phyloP scores from a whole-genome alignment of 2,329 filamentous ascomycete species.

The Trichoderma sp. region DNA sequence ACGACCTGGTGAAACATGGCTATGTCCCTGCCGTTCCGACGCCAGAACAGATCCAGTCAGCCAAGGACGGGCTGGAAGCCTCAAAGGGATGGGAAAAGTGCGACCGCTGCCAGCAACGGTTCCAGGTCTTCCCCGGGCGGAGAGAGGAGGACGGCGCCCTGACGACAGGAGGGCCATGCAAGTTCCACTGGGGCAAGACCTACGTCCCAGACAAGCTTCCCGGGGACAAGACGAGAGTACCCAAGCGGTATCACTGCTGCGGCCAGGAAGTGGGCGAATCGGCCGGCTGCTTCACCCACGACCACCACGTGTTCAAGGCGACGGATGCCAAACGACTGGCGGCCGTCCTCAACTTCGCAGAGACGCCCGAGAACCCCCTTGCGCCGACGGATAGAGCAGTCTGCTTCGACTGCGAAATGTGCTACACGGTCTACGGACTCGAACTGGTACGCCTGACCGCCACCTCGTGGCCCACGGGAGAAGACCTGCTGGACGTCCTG shows the following conservation, averaged over 20 bases:
- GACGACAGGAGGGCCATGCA: constrained; percentile 75
- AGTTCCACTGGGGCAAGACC: constrained; percentile 75
- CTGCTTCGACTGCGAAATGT: constrained; percentile 97
- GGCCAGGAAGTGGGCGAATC: constrained; percentile 71
- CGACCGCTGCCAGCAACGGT: constrained; percentile 81
- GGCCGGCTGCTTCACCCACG: constrained; percentile 69
- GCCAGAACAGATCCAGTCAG: constrained; percentile 65
- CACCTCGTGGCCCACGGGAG: constrained; percentile 79
- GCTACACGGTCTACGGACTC: constrained; percentile 84
- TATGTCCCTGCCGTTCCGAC: constrained; percentile 74
- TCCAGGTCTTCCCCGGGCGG: constrained; percentile 89
- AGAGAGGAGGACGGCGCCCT: constrained; percentile 75
- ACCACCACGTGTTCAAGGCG: constrained; percentile 86
- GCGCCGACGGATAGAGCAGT: constrained; percentile 63
- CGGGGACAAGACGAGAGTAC: constrained; percentile 58
- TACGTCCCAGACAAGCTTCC: constrained; percentile 60
- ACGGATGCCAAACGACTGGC: constrained; percentile 76
- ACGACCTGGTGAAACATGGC: constrained; percentile 66
- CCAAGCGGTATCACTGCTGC: constrained; percentile 77
- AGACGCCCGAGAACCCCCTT: constrained; percentile 69
- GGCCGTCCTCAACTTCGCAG: constrained; percentile 73
- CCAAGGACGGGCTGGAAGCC: constrained; percentile 64
- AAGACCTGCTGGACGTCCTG: constrained; percentile 77
- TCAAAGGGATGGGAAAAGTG: constrained; percentile 83
- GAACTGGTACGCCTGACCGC: constrained; percentile 90